Percentiles rank a stretch among this genome's conserved stretches.
Conservation (phyloP, 148 eudicot species). For the Camellia granthamiana region DNA sequence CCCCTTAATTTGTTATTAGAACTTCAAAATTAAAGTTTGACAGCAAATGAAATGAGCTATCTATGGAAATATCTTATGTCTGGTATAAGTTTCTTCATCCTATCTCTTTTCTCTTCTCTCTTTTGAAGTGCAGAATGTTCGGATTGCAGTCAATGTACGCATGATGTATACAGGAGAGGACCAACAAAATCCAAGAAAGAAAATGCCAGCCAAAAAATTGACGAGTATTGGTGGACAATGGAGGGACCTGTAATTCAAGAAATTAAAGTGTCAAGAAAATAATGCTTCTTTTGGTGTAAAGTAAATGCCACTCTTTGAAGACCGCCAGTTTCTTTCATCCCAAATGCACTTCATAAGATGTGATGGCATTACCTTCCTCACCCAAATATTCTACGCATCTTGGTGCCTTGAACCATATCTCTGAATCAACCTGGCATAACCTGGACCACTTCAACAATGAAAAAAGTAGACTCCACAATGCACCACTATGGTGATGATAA, state of each 20-base stretch:
- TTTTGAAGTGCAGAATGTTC: neutral
- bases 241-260: neutral
- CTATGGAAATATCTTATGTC: neutral
- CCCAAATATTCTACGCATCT: neutral
- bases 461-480: neutral
- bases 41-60: neutral
- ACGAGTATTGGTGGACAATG: neutral
- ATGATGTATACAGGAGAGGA: neutral
- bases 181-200: neutral
- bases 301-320: neutral
- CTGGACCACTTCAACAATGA: neutral
- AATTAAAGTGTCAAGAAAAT: neutral
- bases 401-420: neutral
- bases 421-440: neutral
- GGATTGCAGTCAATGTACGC: neutral
- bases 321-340: neutral
- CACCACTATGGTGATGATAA: too few species aligned
- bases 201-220: neutral
- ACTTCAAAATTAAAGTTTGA: neutral
- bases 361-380: neutral
- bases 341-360: neutral
- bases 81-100: neutral
- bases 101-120: neutral
- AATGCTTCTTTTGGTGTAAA: neutral
- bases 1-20: neutral